Evolutionary conservation across 352 stramenopile genomes (phyloP), one percentile per base, ranked within the genome.

Genomic region (Globisporangium viniferum): DNA sequence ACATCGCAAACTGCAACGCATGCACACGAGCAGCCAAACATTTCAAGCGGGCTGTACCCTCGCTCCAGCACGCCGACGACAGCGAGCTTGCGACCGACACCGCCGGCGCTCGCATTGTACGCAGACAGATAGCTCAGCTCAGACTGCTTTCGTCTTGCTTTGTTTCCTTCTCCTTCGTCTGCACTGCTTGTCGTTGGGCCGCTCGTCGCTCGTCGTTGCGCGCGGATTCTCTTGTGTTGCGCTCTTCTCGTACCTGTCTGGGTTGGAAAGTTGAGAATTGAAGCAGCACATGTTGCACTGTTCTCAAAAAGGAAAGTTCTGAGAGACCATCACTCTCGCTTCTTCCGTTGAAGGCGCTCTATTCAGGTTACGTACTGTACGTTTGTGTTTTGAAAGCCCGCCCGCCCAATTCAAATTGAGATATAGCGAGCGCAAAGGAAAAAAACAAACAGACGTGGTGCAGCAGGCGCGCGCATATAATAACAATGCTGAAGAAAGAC

Each of bases 401-500:
- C 54, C 12, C 18, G 20, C 22, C 54, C n/a, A 10, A 31, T 31
- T 31, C 49, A 56, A 56, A 59, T 27, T 12, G 18, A 33, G 5
- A 57, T 8, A 18, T 8, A 18, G 22, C 2, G 14, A 59, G 15
- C 41, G 24, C 41, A 49, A 49, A 49, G 18, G 41, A 12, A 20
- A 46, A 46, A 46, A 46, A 46, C 41, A 48, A 48, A n/a, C 41
- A 54, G 39, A 12, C 5, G 58, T 36, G 6, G 2, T 15, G 24
- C 8, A 12, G 4, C 54, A 39, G 4, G 5, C 22, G n/a, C 36
- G 22, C 56, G 36, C 53, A 51, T 9, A 60, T 41, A 9, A 60
- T 41, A 31, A 60, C 27, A 31, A 44, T 60, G 68, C n/a, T 77
- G 20, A 66, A 57, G 31, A 89, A 86, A 58, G 80, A 81, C 49